Conservation (phyloP, 2,329 filamentous ascomycete genomes). For the Cercospora citrullina region DNA sequence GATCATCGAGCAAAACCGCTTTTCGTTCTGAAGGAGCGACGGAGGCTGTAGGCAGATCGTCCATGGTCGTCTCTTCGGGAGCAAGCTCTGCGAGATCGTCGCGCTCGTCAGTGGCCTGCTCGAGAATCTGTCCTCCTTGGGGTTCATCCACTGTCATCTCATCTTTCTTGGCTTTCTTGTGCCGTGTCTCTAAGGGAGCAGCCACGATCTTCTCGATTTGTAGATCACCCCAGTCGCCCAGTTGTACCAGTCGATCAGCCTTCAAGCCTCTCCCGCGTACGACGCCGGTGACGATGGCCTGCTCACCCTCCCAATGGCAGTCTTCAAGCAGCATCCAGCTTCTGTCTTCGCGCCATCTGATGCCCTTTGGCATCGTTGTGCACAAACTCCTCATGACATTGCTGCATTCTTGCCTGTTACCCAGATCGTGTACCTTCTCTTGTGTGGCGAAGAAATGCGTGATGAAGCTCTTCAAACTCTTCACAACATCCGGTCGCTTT, state of each 20-base stretch:
- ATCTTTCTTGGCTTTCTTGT: constrained; percentile 54
- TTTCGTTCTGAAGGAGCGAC: constrained; percentile 59
- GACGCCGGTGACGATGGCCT: constrained; percentile 69
- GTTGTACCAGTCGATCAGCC: constrained; percentile 82
- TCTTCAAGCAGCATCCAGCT: constrained; percentile 94
- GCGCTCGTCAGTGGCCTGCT: constrained; percentile 72
- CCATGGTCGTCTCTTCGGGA: constrained; percentile 81
- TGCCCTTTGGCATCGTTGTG: constrained; percentile 86
- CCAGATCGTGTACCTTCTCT: constrained; percentile 86
- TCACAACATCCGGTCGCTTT: constrained; percentile 70
- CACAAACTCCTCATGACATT: constrained; percentile 90
- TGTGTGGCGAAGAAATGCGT: constrained; percentile 91
- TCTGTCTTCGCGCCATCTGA: constrained; percentile 92
- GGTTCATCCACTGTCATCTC: constrained; percentile 69
- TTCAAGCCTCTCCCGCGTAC: constrained; percentile 85
- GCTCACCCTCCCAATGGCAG: constrained; percentile 64
- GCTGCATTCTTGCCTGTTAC: constrained; percentile 84
- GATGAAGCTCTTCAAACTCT: constrained; percentile 87
- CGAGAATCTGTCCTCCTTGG: constrained; percentile 60
- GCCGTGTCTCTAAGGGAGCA: constrained; percentile 63
- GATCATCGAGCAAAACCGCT: constrained; percentile 90
- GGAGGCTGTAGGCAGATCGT: constrained; percentile 58
- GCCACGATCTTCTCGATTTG: constrained; percentile 87
- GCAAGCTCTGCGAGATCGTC: constrained; percentile 83
- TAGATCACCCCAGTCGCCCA: constrained; percentile 92